Conservation (phyloP, 1,284 basidiomycete species). For the Ganoderma multipileum region DNA sequence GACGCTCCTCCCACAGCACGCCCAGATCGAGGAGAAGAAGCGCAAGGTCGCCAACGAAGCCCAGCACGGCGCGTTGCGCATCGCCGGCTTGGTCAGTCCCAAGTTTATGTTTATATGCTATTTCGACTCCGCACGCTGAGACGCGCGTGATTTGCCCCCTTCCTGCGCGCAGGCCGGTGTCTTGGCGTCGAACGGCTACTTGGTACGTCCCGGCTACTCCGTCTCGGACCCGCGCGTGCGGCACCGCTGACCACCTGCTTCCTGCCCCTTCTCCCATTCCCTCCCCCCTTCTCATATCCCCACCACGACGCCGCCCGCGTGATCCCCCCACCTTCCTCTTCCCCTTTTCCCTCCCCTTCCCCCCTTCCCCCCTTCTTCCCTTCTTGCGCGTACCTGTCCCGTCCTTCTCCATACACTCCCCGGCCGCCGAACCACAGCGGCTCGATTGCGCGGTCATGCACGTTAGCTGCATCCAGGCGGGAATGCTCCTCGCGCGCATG, state of each 20-base stretch:
- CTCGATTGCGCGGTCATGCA: conserved; percentile 88
- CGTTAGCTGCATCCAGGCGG: conserved; percentile 83
- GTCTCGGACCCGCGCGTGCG: conserved; percentile 18
- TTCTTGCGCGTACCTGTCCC: conserved; percentile 1
- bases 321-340: conserved; percentile 4
- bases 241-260: conserved; percentile 11
- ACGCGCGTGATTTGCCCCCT: not conserved
- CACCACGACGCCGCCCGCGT: not conserved
- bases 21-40: conserved; percentile 68
- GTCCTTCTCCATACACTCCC: not conserved
- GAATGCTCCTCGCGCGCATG: conserved; percentile 80
- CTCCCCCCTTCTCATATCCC: not conserved
- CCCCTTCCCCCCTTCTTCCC: not conserved
- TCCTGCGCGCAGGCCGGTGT: conserved; percentile 65
- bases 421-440: conserved; percentile 48
- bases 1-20: conserved; percentile 45
- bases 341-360: not conserved
- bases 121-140: conserved; percentile 3
- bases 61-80: conserved; percentile 83
- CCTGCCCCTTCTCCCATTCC: not conserved
- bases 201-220: conserved; percentile 50
- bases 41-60: conserved; percentile 81
- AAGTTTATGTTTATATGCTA: conserved; percentile 6
- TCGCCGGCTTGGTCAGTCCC: conserved; percentile 78
- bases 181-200: conserved; percentile 82